A percentile compares a stretch with the other conserved stretches of the same genome.
Evolutionary conservation across 1,139 yeast species (phyloP).

Genomic region (Saccharomyces pastorianus): DNA sequence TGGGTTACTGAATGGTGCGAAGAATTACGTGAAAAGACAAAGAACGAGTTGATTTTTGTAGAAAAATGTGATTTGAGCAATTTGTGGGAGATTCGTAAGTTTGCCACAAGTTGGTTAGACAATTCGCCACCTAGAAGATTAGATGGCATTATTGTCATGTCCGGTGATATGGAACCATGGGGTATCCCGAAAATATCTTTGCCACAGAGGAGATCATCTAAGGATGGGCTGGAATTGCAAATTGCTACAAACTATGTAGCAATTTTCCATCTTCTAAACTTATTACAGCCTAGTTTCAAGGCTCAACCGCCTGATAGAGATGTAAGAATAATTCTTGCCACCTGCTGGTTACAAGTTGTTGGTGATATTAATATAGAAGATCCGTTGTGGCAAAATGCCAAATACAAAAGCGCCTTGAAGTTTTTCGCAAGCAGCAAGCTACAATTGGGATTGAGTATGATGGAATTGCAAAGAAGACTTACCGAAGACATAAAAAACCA

Average conservation of each 20-base stretch:
- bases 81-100: constrained; percentile 69
- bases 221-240: constrained; percentile 81
- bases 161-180: constrained; percentile 72
- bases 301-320: constrained; percentile 93
- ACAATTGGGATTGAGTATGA: constrained; percentile 61
- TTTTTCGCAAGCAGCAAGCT: constrained; percentile 78
- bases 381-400: constrained; percentile 52
- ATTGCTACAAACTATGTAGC: constrained; percentile 75
- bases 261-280: constrained; percentile 69
- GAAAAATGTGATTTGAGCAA: constrained; percentile 79
- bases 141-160: constrained; percentile 83
- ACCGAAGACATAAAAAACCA: constrained; percentile 34
- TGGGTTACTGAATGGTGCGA: constrained; percentile 79
- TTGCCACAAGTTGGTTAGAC: constrained; percentile 92
- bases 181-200: constrained; percentile 21
- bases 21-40: constrained; percentile 61
- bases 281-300: constrained; percentile 71
- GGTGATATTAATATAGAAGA: constrained; percentile 62
- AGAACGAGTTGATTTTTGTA: constrained; percentile 71
- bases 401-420: constrained; percentile 63
- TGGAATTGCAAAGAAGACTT: constrained; percentile 64
- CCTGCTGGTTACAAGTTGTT: constrained; percentile 69
- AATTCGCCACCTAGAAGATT: constrained; percentile 82
- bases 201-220: constrained; percentile 46
- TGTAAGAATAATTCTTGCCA: constrained; percentile 66